Evolutionary conservation across 345 rosid genomes (phyloP), one percentile per base, ranked within the genome.

Genomic region (Erucastrum elatum): DNA sequence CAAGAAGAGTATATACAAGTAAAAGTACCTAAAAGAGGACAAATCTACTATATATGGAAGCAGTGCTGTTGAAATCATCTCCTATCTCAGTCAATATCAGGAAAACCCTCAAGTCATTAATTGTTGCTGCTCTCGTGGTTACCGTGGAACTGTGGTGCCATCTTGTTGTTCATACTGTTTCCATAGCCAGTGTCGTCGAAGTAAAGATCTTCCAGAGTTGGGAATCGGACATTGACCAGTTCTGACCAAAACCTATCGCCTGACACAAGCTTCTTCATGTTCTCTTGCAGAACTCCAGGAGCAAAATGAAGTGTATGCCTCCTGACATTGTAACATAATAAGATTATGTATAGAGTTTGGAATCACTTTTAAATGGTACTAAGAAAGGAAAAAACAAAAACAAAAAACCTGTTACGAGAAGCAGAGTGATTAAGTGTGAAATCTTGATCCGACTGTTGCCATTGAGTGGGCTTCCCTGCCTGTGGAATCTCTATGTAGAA

Each of bases 261-360:
- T 37, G 84, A 79, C 64, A 86, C 30, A 55, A 89, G 87, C 70
- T 89, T 88, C 68, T 84, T 85, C 64, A 75, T 80, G 66, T 70
- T 87, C 49, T 75, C 84, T 69, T 86, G 90, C 13, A 91, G 82
- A 5, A 64, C 68, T 55, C 88, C 91, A 17, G 86, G 69, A 3
- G 84, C 77, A 77, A 87, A 91, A 44, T 46, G 44, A 30, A 91
- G 76, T 74, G 67, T 80, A 81, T 91, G 93, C 16, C 74, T 84
- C 90, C 96, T 90, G 82, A 34, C 37, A 34, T 61, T 17, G 27
- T 51, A 8, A 35, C 10, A 35, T 39, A 29, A 29, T 29, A 39
- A 37, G 44, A 39, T 46, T n/a, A 59, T 65, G 44, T 25, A 46
- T 25, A 13, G 25, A 41, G 46, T 9, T 9, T 39, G 46, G 46